Evolutionary conservation across 495 filamentous ascomycete genomes (phyloP).

Genomic region (Margaritispora aquatica): DNA sequence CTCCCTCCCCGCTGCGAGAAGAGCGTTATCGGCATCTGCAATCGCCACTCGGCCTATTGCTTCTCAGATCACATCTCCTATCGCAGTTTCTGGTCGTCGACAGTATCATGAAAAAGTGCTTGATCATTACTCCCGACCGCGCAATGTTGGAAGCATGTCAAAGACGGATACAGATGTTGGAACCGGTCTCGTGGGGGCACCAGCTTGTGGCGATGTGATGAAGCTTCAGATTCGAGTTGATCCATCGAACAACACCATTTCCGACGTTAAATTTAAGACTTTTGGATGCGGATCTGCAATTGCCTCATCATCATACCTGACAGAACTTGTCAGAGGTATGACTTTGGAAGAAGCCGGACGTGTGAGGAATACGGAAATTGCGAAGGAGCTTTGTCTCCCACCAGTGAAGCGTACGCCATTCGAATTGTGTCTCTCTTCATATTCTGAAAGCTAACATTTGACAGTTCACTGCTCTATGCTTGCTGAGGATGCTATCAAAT

Average conservation of each 20-base stretch:
- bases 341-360: conserved; percentile 87
- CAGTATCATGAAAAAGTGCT: conserved; percentile 63
- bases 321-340: conserved; percentile 91
- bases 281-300: conserved; percentile 98
- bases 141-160: conserved; percentile 89
- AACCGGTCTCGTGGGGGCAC: conserved; percentile 92
- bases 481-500: conserved; percentile 98
- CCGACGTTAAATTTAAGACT: conserved; percentile 96
- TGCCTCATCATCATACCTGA: conserved; percentile 82
- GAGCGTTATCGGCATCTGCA: neutral
- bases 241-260: conserved; percentile 79
- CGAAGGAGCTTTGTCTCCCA: conserved; percentile 89
- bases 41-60: conserved; percentile 29
- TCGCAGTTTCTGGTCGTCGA: conserved; percentile 31
- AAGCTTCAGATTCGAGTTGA: conserved; percentile 98
- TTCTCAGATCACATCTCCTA: conserved; percentile 24
- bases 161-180: conserved; percentile 87
- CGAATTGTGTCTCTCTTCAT: neutral
- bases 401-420: conserved; percentile 76
- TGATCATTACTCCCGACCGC: conserved; percentile 89
- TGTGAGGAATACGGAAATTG: conserved; percentile 95
- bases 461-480: conserved; percentile 97
- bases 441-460: neutral
- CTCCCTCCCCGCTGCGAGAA: neutral
- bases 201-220: conserved; percentile 85